Evolutionary conservation across 1,284 basidiomycete genomes (phyloP), one percentile per base, ranked within the genome.

Genomic region (Leccinum pallidistipes): DNA sequence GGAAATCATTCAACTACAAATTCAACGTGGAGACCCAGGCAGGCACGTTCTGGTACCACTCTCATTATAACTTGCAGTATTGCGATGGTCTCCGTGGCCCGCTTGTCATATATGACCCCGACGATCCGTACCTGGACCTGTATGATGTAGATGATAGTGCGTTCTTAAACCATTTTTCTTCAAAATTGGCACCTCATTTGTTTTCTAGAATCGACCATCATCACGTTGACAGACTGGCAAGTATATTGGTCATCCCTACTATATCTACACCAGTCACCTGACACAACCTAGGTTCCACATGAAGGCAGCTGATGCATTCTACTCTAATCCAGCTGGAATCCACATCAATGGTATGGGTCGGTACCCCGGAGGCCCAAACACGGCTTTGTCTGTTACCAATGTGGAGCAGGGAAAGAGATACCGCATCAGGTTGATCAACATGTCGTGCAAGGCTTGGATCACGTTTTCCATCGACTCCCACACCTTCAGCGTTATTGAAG

Each of bases 291-390:
- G 79, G 79, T 80, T 77, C 47, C 62, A 65, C 38, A 34, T 58
- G 29, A 62, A 62, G n/a, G 71, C 71, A 9, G 24, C 5, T 3
- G 54, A 55, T 12, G 54, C 54, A 2, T 38, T 27, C 34, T 40
- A 24, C 38, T 27, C 36, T n/a, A 62, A 71, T 8, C 77, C 81
- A 2, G 69, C 78, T 52, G 73, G 70, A 0, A 79, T 76, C 4
- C 69, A 84, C n/a, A 76, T 86, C 67, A 85, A 86, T 57, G 84
- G 85, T 2, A 65, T 70, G 36, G 83, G 83, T 8, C 73, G 79
- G 12, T 83, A 70, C 47, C 62, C 62, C 9, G 69, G 66, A 6
- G 81, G 80, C 7, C 76, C 80, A 1, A 65, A 69, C n/a, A 63
- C 68, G 9, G 57, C 71, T 0, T 68, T 83, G 27, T 70, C 77